These are phyloP conservation scores for Colletotrichum tabaci DNA, from an alignment of 2,329 filamentous ascomycete genomes.

Conservation along the genomic window DNA sequence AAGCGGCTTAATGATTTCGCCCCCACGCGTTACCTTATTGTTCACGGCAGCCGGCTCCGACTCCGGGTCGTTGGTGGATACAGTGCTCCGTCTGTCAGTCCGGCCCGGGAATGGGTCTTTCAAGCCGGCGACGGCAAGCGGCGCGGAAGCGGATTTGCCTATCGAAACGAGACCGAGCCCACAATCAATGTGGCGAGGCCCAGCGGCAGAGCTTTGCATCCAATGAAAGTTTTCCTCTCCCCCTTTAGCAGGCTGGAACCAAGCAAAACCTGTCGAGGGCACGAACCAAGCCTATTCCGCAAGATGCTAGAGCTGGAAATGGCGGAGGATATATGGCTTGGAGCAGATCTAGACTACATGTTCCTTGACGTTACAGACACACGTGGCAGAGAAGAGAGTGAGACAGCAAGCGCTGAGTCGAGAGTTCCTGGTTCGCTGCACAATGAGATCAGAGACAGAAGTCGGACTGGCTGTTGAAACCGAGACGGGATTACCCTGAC, in stretches of 20 bases:
- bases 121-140: neutral
- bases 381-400: neutral
- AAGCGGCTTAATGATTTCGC: too few relatives aligned
- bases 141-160: constrained; percentile 2
- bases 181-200: constrained; percentile 6
- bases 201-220: neutral
- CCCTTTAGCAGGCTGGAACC: neutral
- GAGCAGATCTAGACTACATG: neutral
- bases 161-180: neutral
- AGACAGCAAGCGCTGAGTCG: neutral
- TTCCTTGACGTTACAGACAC: neutral
- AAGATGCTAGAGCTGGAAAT: neutral
- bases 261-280: neutral
- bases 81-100: too few relatives aligned
- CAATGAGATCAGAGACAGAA: constrained; percentile 3
- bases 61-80: too few relatives aligned
- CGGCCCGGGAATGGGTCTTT: neutral
- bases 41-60: too few relatives aligned
- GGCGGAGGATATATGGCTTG: neutral
- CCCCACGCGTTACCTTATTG: too few relatives aligned
- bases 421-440: neutral
- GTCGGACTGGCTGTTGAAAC: neutral
- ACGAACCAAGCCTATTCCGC: neutral
- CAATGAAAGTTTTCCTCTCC: neutral
- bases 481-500: neutral